Percentiles rank a stretch among this genome's conserved stretches.
These are phyloP conservation scores for Monosporascus sp. DNA, from an alignment of 2,329 filamentous ascomycete species.

Conservation along the genomic window DNA sequence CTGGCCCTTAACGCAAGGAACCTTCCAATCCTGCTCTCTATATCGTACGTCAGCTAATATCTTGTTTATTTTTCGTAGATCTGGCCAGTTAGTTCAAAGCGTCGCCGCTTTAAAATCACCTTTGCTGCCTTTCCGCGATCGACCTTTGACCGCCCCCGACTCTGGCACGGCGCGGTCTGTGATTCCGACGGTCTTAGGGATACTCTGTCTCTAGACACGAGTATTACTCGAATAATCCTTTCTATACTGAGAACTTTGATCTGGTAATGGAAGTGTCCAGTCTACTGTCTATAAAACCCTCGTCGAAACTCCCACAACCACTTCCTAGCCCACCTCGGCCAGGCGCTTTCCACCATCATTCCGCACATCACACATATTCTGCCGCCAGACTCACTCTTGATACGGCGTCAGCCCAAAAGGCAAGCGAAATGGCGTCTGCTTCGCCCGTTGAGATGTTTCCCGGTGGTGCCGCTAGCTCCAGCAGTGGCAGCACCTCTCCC, in stretches of 20 bases:
- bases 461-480: constrained; percentile 31
- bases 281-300: constrained; percentile 21
- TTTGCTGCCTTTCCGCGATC: constrained; percentile 15
- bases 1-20: constrained; percentile 3
- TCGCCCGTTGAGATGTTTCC: constrained; percentile 35
- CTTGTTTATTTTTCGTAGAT: constrained; percentile 3
- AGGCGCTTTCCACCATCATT: constrained; percentile 22
- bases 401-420: constrained; percentile 19
- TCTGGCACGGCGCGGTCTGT: constrained; percentile 6
- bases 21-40: constrained; percentile 5
- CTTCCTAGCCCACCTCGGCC: constrained; percentile 14
- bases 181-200: constrained; percentile 2
- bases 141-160: constrained; percentile 15
- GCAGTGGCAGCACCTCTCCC: constrained; percentile 42
- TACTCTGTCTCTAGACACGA: constrained; percentile 6
- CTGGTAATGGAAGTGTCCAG: constrained; percentile 27
- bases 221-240: constrained; percentile 5
- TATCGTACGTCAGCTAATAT: constrained; percentile 9
- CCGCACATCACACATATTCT: constrained; percentile 11
- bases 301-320: constrained; percentile 12
- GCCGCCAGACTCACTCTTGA: constrained; percentile 17
- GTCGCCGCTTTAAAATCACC: constrained; percentile 4
- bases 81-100: constrained; percentile 7
- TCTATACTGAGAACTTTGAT: constrained; percentile 7
- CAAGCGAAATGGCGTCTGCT: constrained; percentile 40